Base-by-base conservation (phyloP, 2,329 filamentous ascomycete species). In the Didymella keratinophila region DNA sequence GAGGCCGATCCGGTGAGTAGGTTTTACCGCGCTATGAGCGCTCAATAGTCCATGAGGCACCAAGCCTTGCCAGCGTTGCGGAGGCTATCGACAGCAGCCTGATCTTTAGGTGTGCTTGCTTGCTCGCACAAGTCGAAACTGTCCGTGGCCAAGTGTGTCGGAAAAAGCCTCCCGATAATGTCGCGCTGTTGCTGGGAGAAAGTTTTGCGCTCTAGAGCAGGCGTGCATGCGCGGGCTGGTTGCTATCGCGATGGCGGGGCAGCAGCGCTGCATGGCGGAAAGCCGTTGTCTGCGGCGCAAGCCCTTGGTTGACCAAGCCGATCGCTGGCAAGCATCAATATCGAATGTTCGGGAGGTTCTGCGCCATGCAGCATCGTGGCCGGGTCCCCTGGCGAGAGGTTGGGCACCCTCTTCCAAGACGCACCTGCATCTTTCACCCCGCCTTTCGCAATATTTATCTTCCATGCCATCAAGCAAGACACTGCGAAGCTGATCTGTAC, bases 241-340 rank as follows among this genome's bases (percentile, higher is more conserved):
- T 62, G 63, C 61, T 59, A 61, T 70, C 60, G 66, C 59, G 53
- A 67, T 68, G 66, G 67, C 65, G 65, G 69, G 69, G 65, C 58
- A 65, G 64, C 52, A 54, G 55, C 55, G 55, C 50, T 50, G 44
- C 37, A 42, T 49, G 34, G 49, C 25, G 50, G 39, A 49, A 49
- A 50, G 32, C 56, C 56, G 50, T 58, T 53, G 44, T 18, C 39
- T 50, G 50, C 37, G 56, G 49, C 41, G 32, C 45, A 52, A 58
- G 39, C 21, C 44, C 39, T 41, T 44, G 37, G 32, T 23, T 23
- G 42, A 53, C 56, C 39, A 45, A 50, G 32, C 56, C 56, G 64
- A 68, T 71, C 60, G 59, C 49, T 54, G 60, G 61, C 69, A 70
- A 62, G 63, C 58, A 65, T 58, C 6, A 37, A 61, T 73, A 73